These are phyloP conservation scores for Hypoxylon sp. DNA, from an alignment of 2,329 filamentous ascomycete species.

Conservation along the genomic window DNA sequence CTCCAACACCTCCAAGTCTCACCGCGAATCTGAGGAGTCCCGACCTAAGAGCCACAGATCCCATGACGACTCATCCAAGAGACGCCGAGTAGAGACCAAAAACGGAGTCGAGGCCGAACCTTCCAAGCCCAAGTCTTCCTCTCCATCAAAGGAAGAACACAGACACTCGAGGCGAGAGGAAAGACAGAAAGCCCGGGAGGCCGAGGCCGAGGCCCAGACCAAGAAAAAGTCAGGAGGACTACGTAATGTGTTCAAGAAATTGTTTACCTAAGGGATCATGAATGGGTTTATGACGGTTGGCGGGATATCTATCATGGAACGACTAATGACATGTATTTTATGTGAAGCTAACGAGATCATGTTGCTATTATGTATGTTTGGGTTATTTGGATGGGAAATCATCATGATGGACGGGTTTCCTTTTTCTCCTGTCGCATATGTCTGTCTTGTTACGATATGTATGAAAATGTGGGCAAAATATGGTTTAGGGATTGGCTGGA, in stretches of 20 bases:
- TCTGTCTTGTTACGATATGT: conserved; percentile 40
- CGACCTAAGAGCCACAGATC: conserved; percentile 42
- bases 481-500: background rate
- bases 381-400: conserved; percentile 12
- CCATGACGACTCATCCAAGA: conserved; percentile 36
- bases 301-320: conserved; percentile 5
- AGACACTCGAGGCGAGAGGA: conserved; percentile 56
- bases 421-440: conserved; percentile 13
- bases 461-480: conserved; percentile 30
- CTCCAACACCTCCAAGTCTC: conserved; percentile 52
- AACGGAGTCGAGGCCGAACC: conserved; percentile 27
- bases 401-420: background rate
- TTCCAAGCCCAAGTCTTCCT: conserved; percentile 38
- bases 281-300: background rate
- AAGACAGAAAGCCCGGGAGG: conserved; percentile 47
- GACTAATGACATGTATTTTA: conserved; percentile 26
- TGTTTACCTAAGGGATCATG: conserved; percentile 53
- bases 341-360: conserved; percentile 33
- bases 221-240: conserved; percentile 56
- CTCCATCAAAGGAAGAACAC: conserved; percentile 52
- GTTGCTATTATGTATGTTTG: conserved; percentile 18
- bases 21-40: conserved; percentile 52
- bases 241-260: conserved; percentile 57
- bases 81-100: conserved; percentile 43
- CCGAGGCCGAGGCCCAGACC: conserved; percentile 48